phyloP scores from a whole-genome alignment of 1,139 yeast species.

The Geotrichum siamense region DNA sequence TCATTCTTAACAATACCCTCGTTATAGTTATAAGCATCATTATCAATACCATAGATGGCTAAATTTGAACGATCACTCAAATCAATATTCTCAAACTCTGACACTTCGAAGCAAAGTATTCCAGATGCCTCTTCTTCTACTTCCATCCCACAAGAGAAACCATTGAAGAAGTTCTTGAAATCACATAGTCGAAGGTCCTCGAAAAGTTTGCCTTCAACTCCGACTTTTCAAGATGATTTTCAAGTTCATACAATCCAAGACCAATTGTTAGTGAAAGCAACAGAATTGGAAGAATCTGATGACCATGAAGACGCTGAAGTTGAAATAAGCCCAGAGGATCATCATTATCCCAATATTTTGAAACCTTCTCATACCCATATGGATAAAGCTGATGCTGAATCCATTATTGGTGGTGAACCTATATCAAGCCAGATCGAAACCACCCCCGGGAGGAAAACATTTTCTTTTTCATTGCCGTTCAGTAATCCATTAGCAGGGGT shows the following conservation, averaged over 20 bases:
- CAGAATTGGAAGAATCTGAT: conserved; percentile 8
- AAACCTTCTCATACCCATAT: conserved; percentile 12
- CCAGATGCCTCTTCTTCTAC: not conserved
- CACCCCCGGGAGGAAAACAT: conserved; percentile 23
- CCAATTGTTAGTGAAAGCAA: not conserved
- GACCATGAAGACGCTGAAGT: conserved; percentile 13
- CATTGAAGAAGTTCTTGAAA: conserved; percentile 8
- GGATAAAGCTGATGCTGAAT: conserved; percentile 26
- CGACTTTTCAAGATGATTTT: not conserved
- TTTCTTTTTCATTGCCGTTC: conserved; percentile 31
- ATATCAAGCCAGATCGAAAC: not conserved
- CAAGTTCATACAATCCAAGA: not conserved
- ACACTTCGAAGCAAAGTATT: not conserved
- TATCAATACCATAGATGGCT: no score
- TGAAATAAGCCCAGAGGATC: not conserved
- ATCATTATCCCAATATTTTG: not conserved
- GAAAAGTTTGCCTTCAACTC: not conserved
- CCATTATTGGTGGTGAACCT: conserved; percentile 29
- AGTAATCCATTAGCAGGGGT: conserved; percentile 28
- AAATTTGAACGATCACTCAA: conserved; percentile 4
- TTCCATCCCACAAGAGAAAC: not conserved
- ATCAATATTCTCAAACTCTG: conserved; percentile 5
- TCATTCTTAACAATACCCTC: no score
- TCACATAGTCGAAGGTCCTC: conserved; percentile 5
- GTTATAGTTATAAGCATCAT: no score